phyloP scores from a whole-genome alignment of 257 asterid genomes.

The Solanum sejunctum region DNA sequence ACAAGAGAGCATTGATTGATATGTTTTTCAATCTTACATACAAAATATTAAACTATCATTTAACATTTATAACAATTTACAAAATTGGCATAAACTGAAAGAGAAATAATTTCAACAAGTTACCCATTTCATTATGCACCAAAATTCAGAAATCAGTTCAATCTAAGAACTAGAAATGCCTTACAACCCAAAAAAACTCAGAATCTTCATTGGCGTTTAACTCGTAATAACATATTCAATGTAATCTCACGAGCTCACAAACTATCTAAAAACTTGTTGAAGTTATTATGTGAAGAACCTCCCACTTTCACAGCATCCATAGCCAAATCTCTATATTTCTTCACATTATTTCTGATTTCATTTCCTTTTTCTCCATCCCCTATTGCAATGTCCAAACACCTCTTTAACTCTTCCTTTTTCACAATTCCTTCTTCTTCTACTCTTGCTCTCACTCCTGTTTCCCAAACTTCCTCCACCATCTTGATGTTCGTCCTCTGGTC shows the following conservation, averaged over 20 bases:
- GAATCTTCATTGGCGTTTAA: not conserved
- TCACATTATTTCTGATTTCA: slow-evolving; percentile 23
- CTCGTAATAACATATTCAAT: not conserved
- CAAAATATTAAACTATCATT: not conserved
- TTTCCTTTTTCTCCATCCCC: slow-evolving; percentile 15
- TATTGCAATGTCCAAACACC: slow-evolving; percentile 41
- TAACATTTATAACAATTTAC: not conserved
- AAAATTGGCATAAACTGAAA: not conserved
- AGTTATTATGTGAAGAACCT: slow-evolving; percentile 33
- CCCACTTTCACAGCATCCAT: slow-evolving; percentile 24
- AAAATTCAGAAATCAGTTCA: not conserved
- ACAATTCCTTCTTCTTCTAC: slow-evolving; percentile 15
- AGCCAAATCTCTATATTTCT: slow-evolving; percentile 19
- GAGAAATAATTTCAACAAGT: not conserved
- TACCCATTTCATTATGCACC: not conserved
- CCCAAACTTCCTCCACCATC: slow-evolving; percentile 46
- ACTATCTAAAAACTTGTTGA: slow-evolving; percentile 7
- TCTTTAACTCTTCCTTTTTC: slow-evolving; percentile 31
- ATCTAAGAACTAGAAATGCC: not conserved
- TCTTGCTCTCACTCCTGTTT: slow-evolving; percentile 28
- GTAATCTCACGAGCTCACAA: not conserved
- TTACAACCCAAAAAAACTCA: not conserved
- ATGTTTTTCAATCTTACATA: too few relatives aligned
- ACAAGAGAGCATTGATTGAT: not conserved
- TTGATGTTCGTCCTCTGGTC: slow-evolving; percentile 53